Evolutionary conservation across 1,139 yeast genomes (phyloP), one percentile per base, ranked within the genome.

Genomic region (Tardiomyces blankii): DNA sequence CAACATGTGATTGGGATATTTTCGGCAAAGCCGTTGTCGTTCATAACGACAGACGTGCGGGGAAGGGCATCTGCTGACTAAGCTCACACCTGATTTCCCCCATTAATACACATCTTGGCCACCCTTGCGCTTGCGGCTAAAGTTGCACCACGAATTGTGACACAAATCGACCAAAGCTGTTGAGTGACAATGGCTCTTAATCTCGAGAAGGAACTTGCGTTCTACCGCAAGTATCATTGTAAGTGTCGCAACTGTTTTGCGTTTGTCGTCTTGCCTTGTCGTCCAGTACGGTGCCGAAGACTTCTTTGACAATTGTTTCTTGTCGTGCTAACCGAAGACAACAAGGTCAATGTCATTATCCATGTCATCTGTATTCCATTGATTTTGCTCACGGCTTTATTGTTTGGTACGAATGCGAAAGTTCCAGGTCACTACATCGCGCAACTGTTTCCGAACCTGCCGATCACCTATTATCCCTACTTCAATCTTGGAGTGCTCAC

Each of bases 331-430:
- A 41, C 21, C 38, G 55, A 60, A 21, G 25, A 73, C 60, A 72
- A 85, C 60, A 67, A 68, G 13, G 69, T 67, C 44, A 91, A 91
- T 65, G 93, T 88, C 11, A 55, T 71, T 9, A 84, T 91, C 51
- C 98, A 91, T 59, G 65, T 83, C 46, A 61, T 76, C 2, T 88
- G 88, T 58, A 89, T 91, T 40, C 97, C 97, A 1, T 63, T 78
- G 14, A 87, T 91, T 47, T 67, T 86, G 21, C 65, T 75, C 46
- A 69, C 87, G 1, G 65, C 80, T 2, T 61, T 80, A 42, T 69
- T 70, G 11, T 60, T 78, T 25, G 54, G 69, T 7, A 57, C 74
- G 32, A 57, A 61, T 27, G 43, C 67, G 27, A 54, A 58, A 4
- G 44, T 55, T 12, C 49, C 41, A 23, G 47, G 32, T 21, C 59